phyloP scores from a whole-genome alignment of 2,329 filamentous ascomycete genomes.

The Macrophomina phaseolina region DNA sequence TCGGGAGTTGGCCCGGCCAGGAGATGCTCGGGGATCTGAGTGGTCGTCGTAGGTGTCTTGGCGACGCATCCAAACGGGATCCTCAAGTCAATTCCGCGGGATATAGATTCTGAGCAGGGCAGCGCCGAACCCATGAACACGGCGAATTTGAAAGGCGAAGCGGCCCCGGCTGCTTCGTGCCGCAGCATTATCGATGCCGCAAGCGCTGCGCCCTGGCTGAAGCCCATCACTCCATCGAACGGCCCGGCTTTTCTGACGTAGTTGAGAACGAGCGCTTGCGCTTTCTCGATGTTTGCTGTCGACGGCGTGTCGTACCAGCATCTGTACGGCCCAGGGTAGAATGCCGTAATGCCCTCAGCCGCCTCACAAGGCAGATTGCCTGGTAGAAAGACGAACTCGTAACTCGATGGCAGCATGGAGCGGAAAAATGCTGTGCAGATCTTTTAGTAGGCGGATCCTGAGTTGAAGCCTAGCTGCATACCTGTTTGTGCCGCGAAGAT shows the following conservation, averaged over 20 bases:
- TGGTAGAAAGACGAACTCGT: not conserved
- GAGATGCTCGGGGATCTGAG: not conserved
- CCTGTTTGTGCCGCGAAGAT: slow-evolving; percentile 29
- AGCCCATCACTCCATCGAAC: slow-evolving; percentile 44
- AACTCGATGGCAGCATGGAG: not conserved
- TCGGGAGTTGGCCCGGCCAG: not conserved
- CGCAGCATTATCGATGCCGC: slow-evolving; percentile 40
- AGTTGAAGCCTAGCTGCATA: not conserved
- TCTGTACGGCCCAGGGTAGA: slow-evolving; percentile 6
- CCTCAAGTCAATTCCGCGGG: not conserved
- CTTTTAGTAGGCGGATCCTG: too few species aligned
- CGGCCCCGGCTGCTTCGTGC: slow-evolving; percentile 31
- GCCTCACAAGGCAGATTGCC: not conserved
- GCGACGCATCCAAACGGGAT: not conserved
- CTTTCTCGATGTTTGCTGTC: not conserved
- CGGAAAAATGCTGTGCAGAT: slow-evolving; percentile 5
- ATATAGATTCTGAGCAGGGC: slow-evolving; percentile 32
- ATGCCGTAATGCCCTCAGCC: not conserved
- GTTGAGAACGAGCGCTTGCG: slow-evolving; percentile 30
- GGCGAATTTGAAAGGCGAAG: slow-evolving; percentile 40
- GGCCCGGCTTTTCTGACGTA: slow-evolving; percentile 37
- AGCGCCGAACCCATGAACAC: slow-evolving; percentile 42
- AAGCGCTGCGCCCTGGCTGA: slow-evolving; percentile 44
- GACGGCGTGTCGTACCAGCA: slow-evolving; percentile 14
- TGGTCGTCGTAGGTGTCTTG: not conserved